A percentile compares a stretch with the other conserved stretches of the same genome.
Conservation (phyloP, 2,329 filamentous ascomycete species). For the Chaetothyriales sp. region DNA sequence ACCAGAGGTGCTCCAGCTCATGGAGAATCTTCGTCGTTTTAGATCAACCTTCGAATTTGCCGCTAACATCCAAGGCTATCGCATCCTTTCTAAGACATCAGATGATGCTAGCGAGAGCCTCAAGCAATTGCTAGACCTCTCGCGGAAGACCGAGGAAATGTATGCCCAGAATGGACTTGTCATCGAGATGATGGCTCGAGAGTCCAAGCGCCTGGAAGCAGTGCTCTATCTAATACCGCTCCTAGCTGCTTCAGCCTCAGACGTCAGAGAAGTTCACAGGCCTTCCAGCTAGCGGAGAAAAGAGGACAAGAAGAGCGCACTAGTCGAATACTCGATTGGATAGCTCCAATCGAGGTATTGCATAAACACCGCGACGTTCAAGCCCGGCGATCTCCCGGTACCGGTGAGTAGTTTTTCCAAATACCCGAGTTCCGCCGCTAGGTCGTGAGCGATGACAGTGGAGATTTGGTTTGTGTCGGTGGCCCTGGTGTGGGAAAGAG, state of each 20-base stretch:
- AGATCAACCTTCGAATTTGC: conserved; percentile 16
- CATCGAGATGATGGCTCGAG: conserved; percentile 6
- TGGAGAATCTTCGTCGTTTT: conserved; percentile 12
- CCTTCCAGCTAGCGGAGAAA: conserved; percentile 10
- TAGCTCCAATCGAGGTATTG: conserved; percentile 10
- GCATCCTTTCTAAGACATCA: conserved; percentile 11
- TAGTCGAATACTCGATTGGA: conserved; percentile 16
- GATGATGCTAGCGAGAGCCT: conserved; percentile 11
- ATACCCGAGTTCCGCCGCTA: conserved; percentile 19
- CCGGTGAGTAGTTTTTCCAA: conserved; percentile 23
- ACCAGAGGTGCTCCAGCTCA: conserved; percentile 13
- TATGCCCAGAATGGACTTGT: conserved; percentile 8
- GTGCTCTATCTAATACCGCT: conserved; percentile 13
- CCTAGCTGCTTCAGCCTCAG: conserved; percentile 8
- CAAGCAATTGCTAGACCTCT: conserved; percentile 9
- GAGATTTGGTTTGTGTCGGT: conserved; percentile 15
- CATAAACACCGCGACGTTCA: conserved; percentile 16
- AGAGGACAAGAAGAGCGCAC: conserved; percentile 15
- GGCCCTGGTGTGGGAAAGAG: conserved; percentile 16
- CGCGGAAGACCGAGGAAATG: conserved; percentile 10
- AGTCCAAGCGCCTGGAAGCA: conserved; percentile 8
- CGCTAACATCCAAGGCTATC: conserved; percentile 12
- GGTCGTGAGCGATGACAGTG: conserved; percentile 7
- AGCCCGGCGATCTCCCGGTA: conserved; percentile 17
- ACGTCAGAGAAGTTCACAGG: conserved; percentile 14